Conservation (phyloP, 2,329 filamentous ascomycete genomes). For the Sporothrix euskadiensis region DNA sequence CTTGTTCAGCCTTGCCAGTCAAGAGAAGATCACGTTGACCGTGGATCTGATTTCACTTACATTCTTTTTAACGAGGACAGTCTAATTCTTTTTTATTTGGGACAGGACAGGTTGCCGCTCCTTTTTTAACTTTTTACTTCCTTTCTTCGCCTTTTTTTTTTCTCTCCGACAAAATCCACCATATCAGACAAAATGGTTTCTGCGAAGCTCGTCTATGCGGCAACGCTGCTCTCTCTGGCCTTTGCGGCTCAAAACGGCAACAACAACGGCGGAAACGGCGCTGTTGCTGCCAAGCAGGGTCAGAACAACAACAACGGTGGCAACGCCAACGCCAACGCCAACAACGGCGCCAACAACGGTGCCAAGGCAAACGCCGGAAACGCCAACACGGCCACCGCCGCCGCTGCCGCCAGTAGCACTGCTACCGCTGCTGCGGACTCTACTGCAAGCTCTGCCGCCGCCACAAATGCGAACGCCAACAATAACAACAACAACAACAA, state of each 20-base stretch:
- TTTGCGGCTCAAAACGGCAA: slow-evolving; percentile 34
- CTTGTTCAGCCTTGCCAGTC: slow-evolving; percentile 36
- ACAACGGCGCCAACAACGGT: slow-evolving; percentile 11
- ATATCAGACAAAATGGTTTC: slow-evolving; percentile 37
- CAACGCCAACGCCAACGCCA: background rate
- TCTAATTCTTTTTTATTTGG: slow-evolving; percentile 26
- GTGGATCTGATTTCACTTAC: slow-evolving; percentile 36
- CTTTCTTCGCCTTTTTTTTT: slow-evolving; percentile 1
- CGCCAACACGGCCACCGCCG: slow-evolving; percentile 10
- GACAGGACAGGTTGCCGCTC: slow-evolving; percentile 30
- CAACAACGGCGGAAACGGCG: slow-evolving; percentile 4
- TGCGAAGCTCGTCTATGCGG: slow-evolving; percentile 36
- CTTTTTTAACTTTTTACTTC: slow-evolving; percentile 18
- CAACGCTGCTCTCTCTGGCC: slow-evolving; percentile 37
- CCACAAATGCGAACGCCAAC: background rate
- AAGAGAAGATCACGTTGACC: slow-evolving; percentile 41
- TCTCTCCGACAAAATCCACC: background rate
- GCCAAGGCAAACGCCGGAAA: slow-evolving; percentile 20
- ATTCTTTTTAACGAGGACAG: slow-evolving; percentile 30
- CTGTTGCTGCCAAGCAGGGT: slow-evolving; percentile 4
- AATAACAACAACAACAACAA: slow-evolving; percentile 28
- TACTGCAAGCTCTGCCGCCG: background rate
- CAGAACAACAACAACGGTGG: slow-evolving; percentile 17
- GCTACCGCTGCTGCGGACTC: slow-evolving; percentile 15
- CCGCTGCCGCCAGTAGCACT: slow-evolving; percentile 15